Base-by-base conservation (phyloP, 352 stramenopile genomes). In the Phytopythium boreale region DNA sequence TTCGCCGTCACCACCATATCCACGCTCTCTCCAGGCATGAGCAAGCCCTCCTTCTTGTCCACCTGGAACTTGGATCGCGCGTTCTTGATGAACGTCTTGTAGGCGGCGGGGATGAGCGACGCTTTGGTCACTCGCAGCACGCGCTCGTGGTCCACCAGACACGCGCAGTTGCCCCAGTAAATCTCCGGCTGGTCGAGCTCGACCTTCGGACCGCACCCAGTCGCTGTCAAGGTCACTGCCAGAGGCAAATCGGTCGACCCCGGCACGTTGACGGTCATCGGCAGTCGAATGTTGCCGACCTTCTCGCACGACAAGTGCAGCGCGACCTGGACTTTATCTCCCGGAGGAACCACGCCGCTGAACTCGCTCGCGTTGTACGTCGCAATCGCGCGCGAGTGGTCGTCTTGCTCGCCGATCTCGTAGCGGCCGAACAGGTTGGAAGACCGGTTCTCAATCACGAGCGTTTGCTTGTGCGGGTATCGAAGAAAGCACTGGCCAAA, bases 71-170 rank as follows among this genome's bases (percentile, higher is more conserved):
- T 97, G 22, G 90, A 98, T 8, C 90, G 80, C 5, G 89, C 83
- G 50, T 84, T 96, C n/a, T 92, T 90, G 50, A 98, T 87, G 67
- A 98, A 98, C 22, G 89, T 97, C 64, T 97, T 97, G 74, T 91
- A 98, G 4, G 75, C 68, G 34, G 96, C 95, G 2, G 89, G 76
- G 55, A 98, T 98, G 31, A 97, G 71, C 0, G 85, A 96, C 31
- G 68, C 70, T 71, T 98, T 99, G 19, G 75, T 93, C 67, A 99
- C 76, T 4, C 60, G 82, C 12, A 98, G 62, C 15, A 72, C 70
- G 15, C 80, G 71, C 29, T 82, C 66, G 39, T 91, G 88, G 56
- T 97, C 87, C 5, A 93, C 74, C 0, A 98, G 77, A 63, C 96
- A 98, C 22, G 82, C 76, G 56, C 90, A 97, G 57, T 82, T 92